A percentile compares a stretch with the other conserved stretches of the same genome.
Evolutionary conservation across 1,284 basidiomycete genomes (phyloP).

Genomic region (Rhodofomes roseus): DNA sequence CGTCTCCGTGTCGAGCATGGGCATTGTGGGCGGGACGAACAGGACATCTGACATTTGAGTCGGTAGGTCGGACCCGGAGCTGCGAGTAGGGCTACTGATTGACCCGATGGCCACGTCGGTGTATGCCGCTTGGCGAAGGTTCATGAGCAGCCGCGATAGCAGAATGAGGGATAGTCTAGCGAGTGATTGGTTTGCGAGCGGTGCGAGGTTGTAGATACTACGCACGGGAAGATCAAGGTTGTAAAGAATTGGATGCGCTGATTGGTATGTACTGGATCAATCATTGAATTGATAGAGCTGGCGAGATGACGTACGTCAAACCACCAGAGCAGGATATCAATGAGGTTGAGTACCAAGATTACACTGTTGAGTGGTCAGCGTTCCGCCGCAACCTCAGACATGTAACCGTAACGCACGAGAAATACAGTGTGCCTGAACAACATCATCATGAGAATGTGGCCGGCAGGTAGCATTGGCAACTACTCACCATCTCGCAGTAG

Average conservation of each 20-base stretch:
- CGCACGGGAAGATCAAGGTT: not conserved
- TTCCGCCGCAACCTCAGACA: not conserved
- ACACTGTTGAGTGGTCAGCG: not conserved
- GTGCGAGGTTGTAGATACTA: not conserved
- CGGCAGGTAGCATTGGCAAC: not conserved
- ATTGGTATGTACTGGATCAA: not conserved
- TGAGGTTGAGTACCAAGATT: not conserved
- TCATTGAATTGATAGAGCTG: too few relatives aligned
- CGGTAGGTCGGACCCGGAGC: not conserved
- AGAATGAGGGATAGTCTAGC: not conserved
- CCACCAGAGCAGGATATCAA: not conserved
- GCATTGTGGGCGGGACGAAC: not conserved
- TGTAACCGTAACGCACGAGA: not conserved
- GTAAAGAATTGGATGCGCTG: not conserved
- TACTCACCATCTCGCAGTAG: not conserved
- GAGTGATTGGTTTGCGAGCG: too few relatives aligned
- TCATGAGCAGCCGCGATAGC: not conserved
- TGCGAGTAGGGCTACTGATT: not conserved
- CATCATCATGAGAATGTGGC: not conserved
- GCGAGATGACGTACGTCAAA: not conserved
- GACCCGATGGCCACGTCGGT: not conserved
- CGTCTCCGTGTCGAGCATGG: not conserved
- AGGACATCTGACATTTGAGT: not conserved
- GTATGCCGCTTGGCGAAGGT: not conserved
- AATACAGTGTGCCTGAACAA: not conserved